Evolutionary conservation across 1,139 yeast species (phyloP).

Genomic region (Taphrina deformans): DNA sequence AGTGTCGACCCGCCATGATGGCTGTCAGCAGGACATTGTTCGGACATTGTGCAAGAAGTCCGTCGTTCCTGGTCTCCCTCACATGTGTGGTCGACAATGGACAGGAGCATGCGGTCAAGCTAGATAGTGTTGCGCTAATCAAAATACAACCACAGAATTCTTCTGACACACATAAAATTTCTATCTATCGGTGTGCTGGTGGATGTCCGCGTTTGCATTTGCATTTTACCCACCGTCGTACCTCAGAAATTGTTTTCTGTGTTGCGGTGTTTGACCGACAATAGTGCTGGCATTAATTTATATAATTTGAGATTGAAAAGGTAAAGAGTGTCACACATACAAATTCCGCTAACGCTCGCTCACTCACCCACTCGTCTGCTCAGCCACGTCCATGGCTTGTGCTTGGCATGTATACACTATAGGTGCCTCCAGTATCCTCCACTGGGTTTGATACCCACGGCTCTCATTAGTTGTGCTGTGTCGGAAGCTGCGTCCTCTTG

Average conservation of each 20-base stretch:
- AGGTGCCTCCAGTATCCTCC: conserved; percentile 22
- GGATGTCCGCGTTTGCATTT: too few relatives aligned
- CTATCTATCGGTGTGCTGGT: too few relatives aligned
- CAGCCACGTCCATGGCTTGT: neutral
- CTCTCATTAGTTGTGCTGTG: neutral
- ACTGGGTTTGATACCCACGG: neutral
- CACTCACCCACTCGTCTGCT: neutral
- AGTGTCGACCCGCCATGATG: neutral
- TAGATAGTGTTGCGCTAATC: neutral
- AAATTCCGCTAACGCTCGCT: neutral
- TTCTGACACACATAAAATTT: neutral
- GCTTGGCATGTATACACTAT: too few relatives aligned
- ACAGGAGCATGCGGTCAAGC: neutral
- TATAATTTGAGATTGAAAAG: neutral
- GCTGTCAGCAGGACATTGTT: neutral
- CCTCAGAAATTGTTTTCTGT: too few relatives aligned
- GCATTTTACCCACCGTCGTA: too few relatives aligned
- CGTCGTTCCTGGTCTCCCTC: neutral
- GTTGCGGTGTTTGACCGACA: too few relatives aligned
- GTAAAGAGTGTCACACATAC: neutral
- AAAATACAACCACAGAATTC: neutral
- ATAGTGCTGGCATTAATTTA: neutral
- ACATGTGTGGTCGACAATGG: neutral
- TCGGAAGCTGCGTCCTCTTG: neutral
- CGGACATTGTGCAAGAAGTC: neutral